Conservation (phyloP, 2,329 filamentous ascomycete species). For the Xylariaceae sp. region DNA sequence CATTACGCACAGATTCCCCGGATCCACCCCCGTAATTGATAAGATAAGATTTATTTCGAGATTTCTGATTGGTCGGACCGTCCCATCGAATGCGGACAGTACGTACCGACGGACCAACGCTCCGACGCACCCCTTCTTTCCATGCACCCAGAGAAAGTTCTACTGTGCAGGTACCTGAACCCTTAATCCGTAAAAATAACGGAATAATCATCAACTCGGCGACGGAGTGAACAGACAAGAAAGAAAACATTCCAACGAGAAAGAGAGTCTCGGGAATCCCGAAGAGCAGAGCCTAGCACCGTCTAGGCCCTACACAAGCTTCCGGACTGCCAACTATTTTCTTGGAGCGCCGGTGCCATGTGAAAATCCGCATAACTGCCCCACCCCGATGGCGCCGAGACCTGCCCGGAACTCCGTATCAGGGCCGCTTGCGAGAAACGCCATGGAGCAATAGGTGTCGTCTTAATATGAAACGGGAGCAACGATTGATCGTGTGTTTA, state of each 20-base stretch:
- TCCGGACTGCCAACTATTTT: not conserved
- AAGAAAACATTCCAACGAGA: not conserved
- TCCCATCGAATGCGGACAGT: not conserved
- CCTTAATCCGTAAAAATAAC: not conserved
- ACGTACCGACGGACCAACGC: not conserved
- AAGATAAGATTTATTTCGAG: not conserved
- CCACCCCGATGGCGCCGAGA: constrained; percentile 16
- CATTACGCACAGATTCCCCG: not conserved
- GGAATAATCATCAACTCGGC: not conserved
- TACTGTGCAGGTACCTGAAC: not conserved
- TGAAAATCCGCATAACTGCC: constrained; percentile 12
- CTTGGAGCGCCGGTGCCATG: not conserved
- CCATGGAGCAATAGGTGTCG: not conserved
- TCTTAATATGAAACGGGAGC: not conserved
- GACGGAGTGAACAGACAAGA: too few relatives aligned
- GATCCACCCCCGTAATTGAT: not conserved
- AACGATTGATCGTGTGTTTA: not conserved
- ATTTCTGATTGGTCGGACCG: not conserved
- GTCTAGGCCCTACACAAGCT: not conserved
- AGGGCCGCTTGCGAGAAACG: not conserved
- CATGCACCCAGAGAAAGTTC: not conserved
- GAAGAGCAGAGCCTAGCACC: too few relatives aligned
- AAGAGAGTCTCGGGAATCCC: not conserved
- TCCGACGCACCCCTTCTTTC: not conserved
- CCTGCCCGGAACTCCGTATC: constrained; percentile 9